A percentile compares a stretch with the other conserved stretches of the same genome.
Conservation (phyloP, 176 grass and related monocot genomes). For the Oryza coarctata region DNA sequence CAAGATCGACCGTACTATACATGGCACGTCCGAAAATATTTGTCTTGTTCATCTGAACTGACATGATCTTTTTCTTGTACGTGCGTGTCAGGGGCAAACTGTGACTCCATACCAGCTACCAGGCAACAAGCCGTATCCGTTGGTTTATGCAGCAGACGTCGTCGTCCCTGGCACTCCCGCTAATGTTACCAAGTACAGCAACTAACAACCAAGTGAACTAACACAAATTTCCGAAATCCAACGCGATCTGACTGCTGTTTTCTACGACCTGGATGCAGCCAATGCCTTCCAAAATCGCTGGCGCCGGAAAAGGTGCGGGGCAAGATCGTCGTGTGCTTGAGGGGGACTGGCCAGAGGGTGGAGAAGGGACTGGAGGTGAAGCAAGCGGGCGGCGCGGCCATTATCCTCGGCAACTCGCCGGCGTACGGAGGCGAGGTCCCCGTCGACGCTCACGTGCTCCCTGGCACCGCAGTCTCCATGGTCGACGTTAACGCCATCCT, state of each 20-base stretch:
- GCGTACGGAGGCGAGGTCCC: constrained; percentile 66
- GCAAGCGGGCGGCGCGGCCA: constrained; percentile 77
- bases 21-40: not conserved
- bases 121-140: constrained; percentile 46
- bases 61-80: not conserved
- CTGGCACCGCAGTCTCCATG: constrained; percentile 63
- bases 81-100: constrained; percentile 66
- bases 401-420: constrained; percentile 72
- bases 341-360: constrained; percentile 64
- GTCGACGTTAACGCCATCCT: constrained; percentile 48
- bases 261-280: constrained; percentile 35
- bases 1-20: not conserved
- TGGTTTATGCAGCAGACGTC: constrained; percentile 70
- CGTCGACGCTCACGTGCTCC: constrained; percentile 84
- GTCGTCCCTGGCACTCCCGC: constrained; percentile 57
- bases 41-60: not conserved
- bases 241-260: not conserved
- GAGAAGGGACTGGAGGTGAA: constrained; percentile 90
- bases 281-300: constrained; percentile 84
- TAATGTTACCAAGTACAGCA: constrained; percentile 63
- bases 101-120: constrained; percentile 58
- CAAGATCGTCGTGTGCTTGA: constrained; percentile 81
- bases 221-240: not conserved
- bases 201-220: not conserved
- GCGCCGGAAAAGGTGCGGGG: constrained; percentile 54